These are phyloP conservation scores for Hyparrhenia diplandra DNA, from an alignment of 176 grass and related monocot species.

Conservation along the genomic window DNA sequence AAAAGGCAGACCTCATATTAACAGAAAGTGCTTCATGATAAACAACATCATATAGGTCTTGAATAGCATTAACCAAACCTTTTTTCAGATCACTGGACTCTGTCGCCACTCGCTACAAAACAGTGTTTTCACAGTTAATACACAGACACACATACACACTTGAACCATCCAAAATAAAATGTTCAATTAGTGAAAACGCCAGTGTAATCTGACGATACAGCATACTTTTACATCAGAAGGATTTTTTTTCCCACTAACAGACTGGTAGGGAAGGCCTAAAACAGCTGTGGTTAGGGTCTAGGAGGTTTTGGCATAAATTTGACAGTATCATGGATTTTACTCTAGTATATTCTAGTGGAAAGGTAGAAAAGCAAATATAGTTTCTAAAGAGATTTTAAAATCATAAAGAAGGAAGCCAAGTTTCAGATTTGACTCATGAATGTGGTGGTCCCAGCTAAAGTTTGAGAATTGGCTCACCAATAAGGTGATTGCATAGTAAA, in stretches of 20 bases:
- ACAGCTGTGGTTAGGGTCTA: neutral
- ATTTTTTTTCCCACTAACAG: neutral
- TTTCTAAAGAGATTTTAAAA: neutral
- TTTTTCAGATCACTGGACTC: constrained; percentile 56
- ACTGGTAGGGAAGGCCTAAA: neutral
- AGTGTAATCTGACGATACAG: neutral
- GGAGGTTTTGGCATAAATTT: constrained; percentile 1
- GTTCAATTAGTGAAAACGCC: neutral
- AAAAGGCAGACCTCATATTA: constrained; percentile 65
- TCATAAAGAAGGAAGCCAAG: neutral
- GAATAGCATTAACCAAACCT: constrained; percentile 77
- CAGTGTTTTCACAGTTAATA: neutral
- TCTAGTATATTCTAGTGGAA: neutral
- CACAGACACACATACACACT: neutral
- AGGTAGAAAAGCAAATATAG: neutral
- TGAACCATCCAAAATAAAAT: constrained; percentile 2
- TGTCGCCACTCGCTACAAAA: constrained; percentile 55
- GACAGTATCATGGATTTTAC: neutral
- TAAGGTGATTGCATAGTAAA: neutral
- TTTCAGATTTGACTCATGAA: neutral
- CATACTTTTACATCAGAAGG: neutral
- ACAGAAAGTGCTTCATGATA: constrained; percentile 58
- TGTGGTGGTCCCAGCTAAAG: neutral
- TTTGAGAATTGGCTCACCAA: neutral
- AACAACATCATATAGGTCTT: constrained; percentile 89